Evolutionary conservation across 495 filamentous ascomycete species (phyloP).

Genomic region (Hypoxylon crocopeplum): DNA sequence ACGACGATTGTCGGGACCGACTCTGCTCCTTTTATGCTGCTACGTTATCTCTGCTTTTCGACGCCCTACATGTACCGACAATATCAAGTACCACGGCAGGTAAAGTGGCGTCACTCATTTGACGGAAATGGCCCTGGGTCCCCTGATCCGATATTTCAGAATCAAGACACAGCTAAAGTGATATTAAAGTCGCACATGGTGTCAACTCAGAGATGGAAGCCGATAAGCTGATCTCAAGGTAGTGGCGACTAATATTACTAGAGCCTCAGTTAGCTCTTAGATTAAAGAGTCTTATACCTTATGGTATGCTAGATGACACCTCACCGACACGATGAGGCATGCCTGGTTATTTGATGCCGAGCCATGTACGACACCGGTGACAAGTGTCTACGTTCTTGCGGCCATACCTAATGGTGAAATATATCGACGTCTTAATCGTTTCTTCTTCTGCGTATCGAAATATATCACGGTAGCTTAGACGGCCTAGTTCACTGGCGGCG

Average conservation of each 20-base stretch:
- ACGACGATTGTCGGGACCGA: not conserved
- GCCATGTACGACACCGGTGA: slow-evolving; percentile 20
- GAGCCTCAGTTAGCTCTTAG: not conserved
- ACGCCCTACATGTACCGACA: not conserved
- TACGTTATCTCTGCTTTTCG: not conserved
- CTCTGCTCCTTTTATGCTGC: not conserved
- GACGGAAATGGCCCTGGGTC: not conserved
- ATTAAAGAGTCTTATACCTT: slow-evolving; percentile 2
- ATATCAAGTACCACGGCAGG: not conserved
- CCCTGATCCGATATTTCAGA: not conserved
- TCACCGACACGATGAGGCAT: slow-evolving; percentile 4
- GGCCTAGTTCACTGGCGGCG: slow-evolving; percentile 10
- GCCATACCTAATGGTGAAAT: not conserved
- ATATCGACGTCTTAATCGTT: not conserved
- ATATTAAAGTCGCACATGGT: slow-evolving; percentile 6
- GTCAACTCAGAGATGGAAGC: slow-evolving; percentile 7
- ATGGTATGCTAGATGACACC: slow-evolving; percentile 2
- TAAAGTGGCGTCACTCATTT: not conserved
- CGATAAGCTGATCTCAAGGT: slow-evolving; percentile 11
- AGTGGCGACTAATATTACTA: slow-evolving; percentile 2
- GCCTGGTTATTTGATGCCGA: slow-evolving; percentile 18
- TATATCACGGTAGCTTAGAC: slow-evolving; percentile 5
- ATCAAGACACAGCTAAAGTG: not conserved
- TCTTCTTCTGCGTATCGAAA: slow-evolving; percentile 12
- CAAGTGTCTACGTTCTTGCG: slow-evolving; percentile 24